Evolutionary conservation across 1,284 basidiomycete genomes (phyloP).

Genomic region (Pyrrhoderma noxium): DNA sequence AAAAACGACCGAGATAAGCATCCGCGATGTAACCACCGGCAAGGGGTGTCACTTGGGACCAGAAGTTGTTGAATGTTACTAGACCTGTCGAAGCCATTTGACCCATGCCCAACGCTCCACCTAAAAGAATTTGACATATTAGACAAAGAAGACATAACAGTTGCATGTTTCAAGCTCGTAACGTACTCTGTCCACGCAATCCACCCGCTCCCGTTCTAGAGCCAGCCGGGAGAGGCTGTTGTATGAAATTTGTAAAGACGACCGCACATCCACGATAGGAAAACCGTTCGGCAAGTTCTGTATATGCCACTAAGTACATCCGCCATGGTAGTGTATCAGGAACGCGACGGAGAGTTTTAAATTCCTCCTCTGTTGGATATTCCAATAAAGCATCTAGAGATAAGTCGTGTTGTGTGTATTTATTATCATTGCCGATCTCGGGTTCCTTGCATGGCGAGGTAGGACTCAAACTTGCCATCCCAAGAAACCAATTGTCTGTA

Average conservation of each 20-base stretch:
- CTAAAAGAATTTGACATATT: neutral
- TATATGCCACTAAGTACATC: constrained; percentile 60
- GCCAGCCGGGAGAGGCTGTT: constrained; percentile 56
- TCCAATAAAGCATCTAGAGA: too few species aligned
- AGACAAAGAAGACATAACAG: neutral
- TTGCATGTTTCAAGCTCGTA: constrained; percentile 1
- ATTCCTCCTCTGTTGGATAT: constrained; percentile 61
- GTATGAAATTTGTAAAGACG: constrained; percentile 71
- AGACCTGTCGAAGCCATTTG: constrained; percentile 65
- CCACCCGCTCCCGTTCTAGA: constrained; percentile 64
- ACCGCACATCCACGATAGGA: constrained; percentile 63
- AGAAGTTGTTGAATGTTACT: constrained; percentile 57
- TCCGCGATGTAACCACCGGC: constrained; percentile 70
- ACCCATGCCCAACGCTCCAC: constrained; percentile 62
- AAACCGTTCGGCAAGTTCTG: constrained; percentile 73
- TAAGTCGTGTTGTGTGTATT: too few species aligned
- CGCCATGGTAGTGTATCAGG: constrained; percentile 58
- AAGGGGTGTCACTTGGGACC: constrained; percentile 55
- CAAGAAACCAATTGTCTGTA: too few species aligned
- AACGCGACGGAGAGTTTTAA: constrained; percentile 50
- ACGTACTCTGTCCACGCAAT: constrained; percentile 33
- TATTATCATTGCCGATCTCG: too few species aligned
- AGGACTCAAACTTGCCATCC: too few species aligned
- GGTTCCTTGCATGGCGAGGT: too few species aligned
- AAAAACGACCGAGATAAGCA: constrained; percentile 67